Base-by-base conservation (phyloP, 148 eudicot genomes). In the Vaccinium darrowii region DNA sequence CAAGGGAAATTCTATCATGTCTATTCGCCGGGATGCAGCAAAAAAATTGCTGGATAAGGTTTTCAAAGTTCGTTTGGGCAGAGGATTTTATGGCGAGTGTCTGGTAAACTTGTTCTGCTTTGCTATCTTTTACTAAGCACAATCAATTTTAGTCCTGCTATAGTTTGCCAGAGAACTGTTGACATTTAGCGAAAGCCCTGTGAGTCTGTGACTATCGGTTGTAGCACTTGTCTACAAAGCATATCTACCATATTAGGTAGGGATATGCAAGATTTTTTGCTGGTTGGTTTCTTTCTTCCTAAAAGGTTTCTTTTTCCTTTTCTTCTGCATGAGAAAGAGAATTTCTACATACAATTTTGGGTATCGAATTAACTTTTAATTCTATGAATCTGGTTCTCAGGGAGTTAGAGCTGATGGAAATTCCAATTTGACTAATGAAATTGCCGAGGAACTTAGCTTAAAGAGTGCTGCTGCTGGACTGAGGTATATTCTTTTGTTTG, bases 11-110 rank as follows among this genome's bases (percentile, higher is more conserved):
- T 84, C 91, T 80, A 87, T 78, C 81, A 83, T 92, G 16, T 88
- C 88, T 76, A 58, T 85, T 84, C 90, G 89, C 23, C 91, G 85
- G 85, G 88, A 84, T 85, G 89, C 90, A 16, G 94, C 93, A 81
- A 89, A 80, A 53, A 87, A 85, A 72, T 87, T 93, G 81, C 85
- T 93, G 73, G 78, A 83, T 73, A 94, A 92, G 86, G 86, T 90
- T 82, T 94, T 94, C 80, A 92, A 85, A 87, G 89, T 96, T 87
- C 92, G 87, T 77, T 85, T 94, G 62, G 99, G 99, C 71, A 88
- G 91, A 88, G 99, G 98, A 83, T 79, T 93, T 69, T 94, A 93
- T 84, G 99, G 99, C 82, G 97, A 96, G 84, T 96, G 99, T 88
- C 89, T 94, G 91, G 99, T 94, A 94, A 86, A 72, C 72, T 82